Base-by-base conservation (phyloP, 345 rosid species). In the Salix exigua region DNA sequence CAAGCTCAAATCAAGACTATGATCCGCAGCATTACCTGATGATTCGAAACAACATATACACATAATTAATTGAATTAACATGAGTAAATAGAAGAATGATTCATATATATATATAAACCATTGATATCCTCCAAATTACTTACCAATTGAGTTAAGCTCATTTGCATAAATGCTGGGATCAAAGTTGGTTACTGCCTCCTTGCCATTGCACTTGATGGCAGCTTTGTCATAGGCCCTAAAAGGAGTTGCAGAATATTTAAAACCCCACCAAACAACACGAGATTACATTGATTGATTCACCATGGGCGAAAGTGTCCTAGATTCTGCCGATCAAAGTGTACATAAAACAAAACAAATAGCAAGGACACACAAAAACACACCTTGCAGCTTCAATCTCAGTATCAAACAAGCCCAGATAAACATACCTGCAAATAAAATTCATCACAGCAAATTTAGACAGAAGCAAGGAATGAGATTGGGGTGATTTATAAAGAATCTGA, bases 351-450 rank as follows among this genome's bases (percentile, higher is more conserved):
- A 58, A 58, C 63, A 9, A n/a, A 58, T 58, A 58, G 63, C 1
- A 28, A 58, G 63, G 28, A 25, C 28, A 23, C 62, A 50, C 58
- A 7, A 8, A 72, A 50, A 62, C 78, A 2, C 17, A 96, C 98
- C 97, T 90, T 65, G 97, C 99, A 16, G 99, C 98, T 70, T 96
- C 99, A 21, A 91, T 75, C 86, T 96, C 99, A 61, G 95, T 89
- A 76, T 96, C 99, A 73, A 96, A 96, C 78, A 96, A 85, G 14
- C 99, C 99, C 83, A 96, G 73, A 71, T 96, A 96, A 37, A 96
- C 99, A 70, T 96, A 90, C 84, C 98, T 95, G 83, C 9, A 67
- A 72, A 75, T 78, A 63, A 14, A 48, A 73, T 68, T 26, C 19
- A 67, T 38, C 40, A 21, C 7, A 13, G 61, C 9, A 17, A 25